phyloP scores from a whole-genome alignment of 2,329 filamentous ascomycete genomes.

The Pseudogymnoascus sp. region DNA sequence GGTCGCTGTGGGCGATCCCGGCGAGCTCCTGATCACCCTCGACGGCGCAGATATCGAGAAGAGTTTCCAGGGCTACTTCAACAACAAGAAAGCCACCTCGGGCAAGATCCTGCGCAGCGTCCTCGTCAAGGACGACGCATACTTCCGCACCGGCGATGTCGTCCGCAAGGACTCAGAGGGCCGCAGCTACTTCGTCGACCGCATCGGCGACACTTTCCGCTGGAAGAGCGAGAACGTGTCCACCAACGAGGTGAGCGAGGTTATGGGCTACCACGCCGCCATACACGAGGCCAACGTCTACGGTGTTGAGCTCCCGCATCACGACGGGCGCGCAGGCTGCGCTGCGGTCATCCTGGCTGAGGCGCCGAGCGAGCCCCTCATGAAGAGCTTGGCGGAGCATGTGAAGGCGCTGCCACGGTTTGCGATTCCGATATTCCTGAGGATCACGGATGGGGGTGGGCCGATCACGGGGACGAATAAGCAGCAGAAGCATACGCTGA shows the following conservation, averaged over 20 bases:
- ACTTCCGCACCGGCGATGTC: slow-evolving; percentile 78
- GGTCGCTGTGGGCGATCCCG: slow-evolving; percentile 52
- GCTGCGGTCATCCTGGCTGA: slow-evolving; percentile 56
- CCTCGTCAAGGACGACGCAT: slow-evolving; percentile 66
- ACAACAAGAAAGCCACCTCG: slow-evolving; percentile 59
- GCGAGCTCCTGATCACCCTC: slow-evolving; percentile 67
- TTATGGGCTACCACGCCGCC: slow-evolving; percentile 55
- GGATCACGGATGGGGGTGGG: slow-evolving; percentile 46
- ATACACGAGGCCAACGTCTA: slow-evolving; percentile 80
- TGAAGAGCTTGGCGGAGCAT: slow-evolving; percentile 55
- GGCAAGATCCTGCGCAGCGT: slow-evolving; percentile 69
- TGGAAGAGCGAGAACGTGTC: slow-evolving; percentile 82
- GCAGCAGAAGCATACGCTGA: slow-evolving; percentile 69
- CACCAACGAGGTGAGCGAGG: slow-evolving; percentile 72
- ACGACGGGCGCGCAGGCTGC: slow-evolving; percentile 78
- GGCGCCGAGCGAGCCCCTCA: slow-evolving; percentile 35
- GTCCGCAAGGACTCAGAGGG: slow-evolving; percentile 63
- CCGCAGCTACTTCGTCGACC: slow-evolving; percentile 70
- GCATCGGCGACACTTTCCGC: slow-evolving; percentile 68
- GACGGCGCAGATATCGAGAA: slow-evolving; percentile 53
- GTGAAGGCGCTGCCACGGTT: slow-evolving; percentile 57
- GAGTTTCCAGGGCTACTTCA: slow-evolving; percentile 75
- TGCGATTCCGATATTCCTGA: slow-evolving; percentile 69
- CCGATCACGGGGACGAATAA: slow-evolving; percentile 79
- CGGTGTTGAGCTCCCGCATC: slow-evolving; percentile 67